Conservation (phyloP, 2,329 filamentous ascomycete genomes). For the Neofusicoccum kwambonambiense region DNA sequence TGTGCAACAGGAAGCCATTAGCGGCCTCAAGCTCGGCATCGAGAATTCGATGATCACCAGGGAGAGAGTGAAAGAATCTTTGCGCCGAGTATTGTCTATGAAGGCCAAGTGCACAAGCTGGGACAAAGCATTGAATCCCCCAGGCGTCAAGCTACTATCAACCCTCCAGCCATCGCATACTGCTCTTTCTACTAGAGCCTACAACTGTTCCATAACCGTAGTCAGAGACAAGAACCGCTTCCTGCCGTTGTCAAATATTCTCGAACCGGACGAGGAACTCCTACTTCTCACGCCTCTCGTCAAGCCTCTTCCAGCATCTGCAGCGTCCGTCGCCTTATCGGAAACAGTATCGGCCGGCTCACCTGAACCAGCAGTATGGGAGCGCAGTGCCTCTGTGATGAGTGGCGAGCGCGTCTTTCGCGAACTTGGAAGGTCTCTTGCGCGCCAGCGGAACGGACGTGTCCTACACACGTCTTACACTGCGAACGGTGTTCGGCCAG, state of each 20-base stretch:
- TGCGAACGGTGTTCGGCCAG: conserved; percentile 84
- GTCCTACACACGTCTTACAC: conserved; percentile 94
- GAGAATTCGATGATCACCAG: conserved; percentile 87
- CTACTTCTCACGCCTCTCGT: conserved; percentile 84
- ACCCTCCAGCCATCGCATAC: conserved; percentile 81
- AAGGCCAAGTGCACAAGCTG: conserved; percentile 87
- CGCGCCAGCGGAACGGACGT: conserved; percentile 79
- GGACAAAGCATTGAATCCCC: conserved; percentile 86
- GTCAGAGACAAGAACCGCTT: conserved; percentile 85
- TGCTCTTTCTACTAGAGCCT: conserved; percentile 77
- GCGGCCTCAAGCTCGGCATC: conserved; percentile 81
- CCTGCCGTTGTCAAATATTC: conserved; percentile 75
- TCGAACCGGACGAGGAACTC: conserved; percentile 85
- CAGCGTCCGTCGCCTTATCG: conserved; percentile 70
- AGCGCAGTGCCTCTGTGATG: conserved; percentile 67
- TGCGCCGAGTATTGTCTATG: conserved; percentile 73
- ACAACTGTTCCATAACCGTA: conserved; percentile 89
- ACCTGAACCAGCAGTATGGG: conserved; percentile 56
- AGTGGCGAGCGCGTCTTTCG: conserved; percentile 91
- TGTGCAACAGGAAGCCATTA: conserved; percentile 87
- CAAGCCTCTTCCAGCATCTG: conserved; percentile 87
- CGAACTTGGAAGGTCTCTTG: conserved; percentile 83
- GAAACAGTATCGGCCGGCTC: conserved; percentile 59
- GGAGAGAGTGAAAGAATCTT: conserved; percentile 74
- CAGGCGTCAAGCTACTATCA: conserved; percentile 72